Percentiles rank a stretch among this genome's conserved stretches.
Evolutionary conservation across 768 basidiomycete species (phyloP).

Genomic region (Panaeolus papilionaceus): DNA sequence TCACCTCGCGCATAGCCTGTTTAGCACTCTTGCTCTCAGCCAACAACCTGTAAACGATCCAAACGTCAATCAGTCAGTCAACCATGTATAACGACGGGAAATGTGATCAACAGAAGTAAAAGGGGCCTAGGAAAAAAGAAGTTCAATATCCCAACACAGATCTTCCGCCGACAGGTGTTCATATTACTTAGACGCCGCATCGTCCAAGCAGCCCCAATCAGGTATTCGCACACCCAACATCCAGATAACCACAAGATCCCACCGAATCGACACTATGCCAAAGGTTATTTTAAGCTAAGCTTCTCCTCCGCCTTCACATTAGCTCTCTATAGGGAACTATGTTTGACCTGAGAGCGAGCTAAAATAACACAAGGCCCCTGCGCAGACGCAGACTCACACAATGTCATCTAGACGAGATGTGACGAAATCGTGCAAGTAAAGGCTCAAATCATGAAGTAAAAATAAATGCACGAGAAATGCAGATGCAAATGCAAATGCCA

Average conservation of each 20-base stretch:
- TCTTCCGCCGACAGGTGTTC: background rate
- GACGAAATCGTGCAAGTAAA: background rate
- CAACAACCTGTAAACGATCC: constrained; percentile 60
- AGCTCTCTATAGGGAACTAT: no score
- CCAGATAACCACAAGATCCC: background rate
- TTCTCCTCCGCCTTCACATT: background rate
- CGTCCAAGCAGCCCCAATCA: background rate
- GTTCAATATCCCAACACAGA: background rate
- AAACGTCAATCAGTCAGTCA: constrained; percentile 19
- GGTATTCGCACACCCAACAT: background rate
- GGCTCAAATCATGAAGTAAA: background rate
- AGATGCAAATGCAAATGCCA: background rate
- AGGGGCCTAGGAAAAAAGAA: background rate
- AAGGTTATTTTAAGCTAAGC: background rate
- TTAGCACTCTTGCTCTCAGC: constrained; percentile 87
- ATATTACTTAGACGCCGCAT: background rate
- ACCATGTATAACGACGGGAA: background rate
- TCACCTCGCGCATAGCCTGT: constrained; percentile 91
- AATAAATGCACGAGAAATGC: background rate
- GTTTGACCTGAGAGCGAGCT: background rate
- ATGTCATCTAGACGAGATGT: background rate
- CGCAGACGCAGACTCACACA: background rate
- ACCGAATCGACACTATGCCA: background rate
- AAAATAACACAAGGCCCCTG: background rate
- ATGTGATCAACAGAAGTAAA: background rate